Percentiles rank a stretch among this genome's conserved stretches.
These are phyloP conservation scores for Fusarium sp. DNA, from an alignment of 2,329 filamentous ascomycete species.

Conservation along the genomic window DNA sequence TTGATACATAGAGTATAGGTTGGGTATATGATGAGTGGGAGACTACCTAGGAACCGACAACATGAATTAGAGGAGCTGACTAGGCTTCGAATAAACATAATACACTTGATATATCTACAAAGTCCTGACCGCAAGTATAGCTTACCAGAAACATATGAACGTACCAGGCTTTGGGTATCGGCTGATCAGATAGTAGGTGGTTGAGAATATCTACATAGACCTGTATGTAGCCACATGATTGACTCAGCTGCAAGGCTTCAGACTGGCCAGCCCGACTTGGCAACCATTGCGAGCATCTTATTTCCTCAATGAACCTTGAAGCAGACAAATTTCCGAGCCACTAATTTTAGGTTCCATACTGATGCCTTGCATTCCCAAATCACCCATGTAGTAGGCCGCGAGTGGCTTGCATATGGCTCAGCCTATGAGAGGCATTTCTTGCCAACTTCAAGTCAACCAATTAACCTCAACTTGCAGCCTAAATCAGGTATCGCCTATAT, in stretches of 20 bases:
- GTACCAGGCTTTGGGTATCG: too few relatives aligned
- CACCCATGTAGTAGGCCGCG: too few relatives aligned
- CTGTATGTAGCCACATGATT: not conserved
- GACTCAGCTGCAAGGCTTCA: not conserved
- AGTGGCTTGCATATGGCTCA: constrained; percentile 1
- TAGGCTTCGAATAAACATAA: not conserved
- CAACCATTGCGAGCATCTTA: not conserved
- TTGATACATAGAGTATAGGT: constrained; percentile 29
- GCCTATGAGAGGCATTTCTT: constrained; percentile 15
- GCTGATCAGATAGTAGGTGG: too few relatives aligned
- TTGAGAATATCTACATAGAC: not conserved
- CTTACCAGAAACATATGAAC: not conserved
- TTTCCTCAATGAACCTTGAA: not conserved
- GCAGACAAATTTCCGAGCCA: not conserved
- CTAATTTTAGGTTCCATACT: not conserved
- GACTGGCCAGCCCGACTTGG: not conserved
- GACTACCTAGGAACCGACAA: constrained; percentile 1
- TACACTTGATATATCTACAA: not conserved
- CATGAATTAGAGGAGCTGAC: constrained; percentile 3
- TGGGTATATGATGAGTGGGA: constrained; percentile 8
- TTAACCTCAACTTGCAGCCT: constrained; percentile 33
- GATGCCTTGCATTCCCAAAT: too few relatives aligned
- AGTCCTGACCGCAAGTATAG: not conserved
- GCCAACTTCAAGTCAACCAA: constrained; percentile 12
- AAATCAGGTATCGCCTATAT: constrained; percentile 31